Evolutionary conservation across 2,329 filamentous ascomycete genomes (phyloP), one percentile per base, ranked within the genome.

Genomic region (Scleromitrula shiraiana): DNA sequence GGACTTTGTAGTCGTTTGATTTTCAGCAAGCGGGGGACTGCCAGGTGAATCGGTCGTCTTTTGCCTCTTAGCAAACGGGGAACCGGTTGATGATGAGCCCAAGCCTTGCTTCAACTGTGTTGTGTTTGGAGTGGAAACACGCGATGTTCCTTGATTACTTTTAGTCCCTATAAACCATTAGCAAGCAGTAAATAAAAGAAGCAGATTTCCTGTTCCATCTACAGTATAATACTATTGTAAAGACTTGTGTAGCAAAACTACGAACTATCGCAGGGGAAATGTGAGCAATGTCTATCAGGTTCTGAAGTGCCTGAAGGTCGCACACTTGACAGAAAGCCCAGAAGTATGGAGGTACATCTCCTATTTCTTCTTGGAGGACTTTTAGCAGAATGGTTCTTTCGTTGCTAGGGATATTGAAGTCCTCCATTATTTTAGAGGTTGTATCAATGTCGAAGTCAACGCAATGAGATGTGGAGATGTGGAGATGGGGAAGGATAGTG

Each of bases 321-420:
- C 51, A 54, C 20, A 52, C 17, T 15, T 53, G 49, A 26, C 52
- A 56, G 17, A 45, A 29, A 37, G 53, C 53, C 53, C 46, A 55
- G 39, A 55, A 52, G 32, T 53, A 26, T 24, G 46, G 53, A 43
- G 46, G 37, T 35, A 45, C 47, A 47, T 38, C 38, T 26, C 51
- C 49, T 4, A 52, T 37, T 24, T 29, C 33, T 29, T 52, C 44
- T 49, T 54, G 49, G 12, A 56, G 38, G 40, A 24, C 27, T 42
- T 50, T 10, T 4, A 56, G 45, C 17, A 53, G 47, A 17, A 19
- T 20, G 27, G 43, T 26, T 33, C 51, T 51, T 49, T 52, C 50
- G 49, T 10, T 26, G 19, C 46, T 56, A 10, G 51, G 49, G 12
- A 49, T 35, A 35, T 56, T 53, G 43, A 46, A 56, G 41, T 53